Percentiles rank a stretch among this genome's conserved stretches.
These are phyloP conservation scores for Sclerotinia sclerotiorum DNA, from an alignment of 2,329 filamentous ascomycete species.

Conservation along the genomic window DNA sequence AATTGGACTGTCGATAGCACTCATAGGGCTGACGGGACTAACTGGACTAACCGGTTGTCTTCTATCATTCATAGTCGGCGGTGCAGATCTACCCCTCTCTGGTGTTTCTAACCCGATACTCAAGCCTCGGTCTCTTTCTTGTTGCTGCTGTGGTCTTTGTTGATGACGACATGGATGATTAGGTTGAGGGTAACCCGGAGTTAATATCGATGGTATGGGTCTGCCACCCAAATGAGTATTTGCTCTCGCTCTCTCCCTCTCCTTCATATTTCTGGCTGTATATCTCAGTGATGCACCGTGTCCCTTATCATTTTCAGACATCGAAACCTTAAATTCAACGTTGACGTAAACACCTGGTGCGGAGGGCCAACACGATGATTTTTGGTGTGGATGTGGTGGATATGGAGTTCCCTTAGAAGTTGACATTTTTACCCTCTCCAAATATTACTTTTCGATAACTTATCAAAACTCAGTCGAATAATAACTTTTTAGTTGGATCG, in stretches of 20 bases:
- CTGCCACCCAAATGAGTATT: constrained; percentile 11
- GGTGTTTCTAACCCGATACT: constrained; percentile 19
- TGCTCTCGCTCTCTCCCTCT: constrained; percentile 31
- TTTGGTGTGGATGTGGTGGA: constrained; percentile 20
- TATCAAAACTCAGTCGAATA: neutral
- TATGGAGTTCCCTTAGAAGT: constrained; percentile 19
- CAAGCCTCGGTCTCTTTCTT: constrained; percentile 24
- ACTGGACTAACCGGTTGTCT: constrained; percentile 26
- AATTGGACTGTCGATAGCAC: constrained; percentile 24
- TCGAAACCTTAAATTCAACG: constrained; percentile 38
- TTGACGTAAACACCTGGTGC: constrained; percentile 36
- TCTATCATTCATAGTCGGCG: constrained; percentile 33
- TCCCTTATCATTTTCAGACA: constrained; percentile 30
- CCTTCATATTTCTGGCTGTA: constrained; percentile 35
- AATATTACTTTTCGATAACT: constrained; percentile 4
- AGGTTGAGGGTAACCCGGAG: neutral
- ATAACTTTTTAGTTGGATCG: neutral
- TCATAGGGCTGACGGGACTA: constrained; percentile 30
- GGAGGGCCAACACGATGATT: constrained; percentile 5
- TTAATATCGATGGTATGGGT: constrained; percentile 18
- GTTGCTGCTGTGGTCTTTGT: constrained; percentile 12
- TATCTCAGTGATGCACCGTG: constrained; percentile 35
- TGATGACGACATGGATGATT: constrained; percentile 8
- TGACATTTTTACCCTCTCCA: constrained; percentile 6
- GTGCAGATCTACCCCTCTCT: constrained; percentile 36